Evolutionary conservation across 1,284 basidiomycete species (phyloP).

Genomic region (Marasmius tenuissimus): DNA sequence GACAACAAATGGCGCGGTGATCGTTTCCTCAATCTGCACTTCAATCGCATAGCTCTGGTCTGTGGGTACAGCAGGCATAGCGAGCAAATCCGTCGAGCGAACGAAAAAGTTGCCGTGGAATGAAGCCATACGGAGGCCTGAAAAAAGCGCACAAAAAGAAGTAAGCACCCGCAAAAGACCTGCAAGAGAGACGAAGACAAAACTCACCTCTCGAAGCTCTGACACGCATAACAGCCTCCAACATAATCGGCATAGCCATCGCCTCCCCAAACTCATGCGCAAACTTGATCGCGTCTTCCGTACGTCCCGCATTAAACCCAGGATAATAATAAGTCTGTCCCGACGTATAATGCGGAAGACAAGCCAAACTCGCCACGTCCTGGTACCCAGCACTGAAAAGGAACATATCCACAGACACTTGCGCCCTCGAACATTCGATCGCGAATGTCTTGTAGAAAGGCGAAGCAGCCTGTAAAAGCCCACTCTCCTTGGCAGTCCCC

Average conservation of each 20-base stretch:
- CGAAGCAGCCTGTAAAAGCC: slow-evolving; percentile 84
- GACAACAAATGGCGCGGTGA: slow-evolving; percentile 91
- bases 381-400: slow-evolving; percentile 92
- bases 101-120: slow-evolving; percentile 99
- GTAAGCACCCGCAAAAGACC: background rate
- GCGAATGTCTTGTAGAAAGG: slow-evolving; percentile 99
- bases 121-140: slow-evolving; percentile 91
- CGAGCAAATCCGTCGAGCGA: slow-evolving; percentile 94
- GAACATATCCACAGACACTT: slow-evolving; percentile 99
- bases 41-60: slow-evolving; percentile 98
- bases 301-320: slow-evolving; percentile 91
- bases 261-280: slow-evolving; percentile 96
- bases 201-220: slow-evolving; percentile 84
- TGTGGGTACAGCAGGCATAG: slow-evolving; percentile 94
- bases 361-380: slow-evolving; percentile 95
- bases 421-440: slow-evolving; percentile 96
- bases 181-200: background rate
- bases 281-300: slow-evolving; percentile 97
- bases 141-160: slow-evolving; percentile 9
- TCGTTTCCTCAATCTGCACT: slow-evolving; percentile 94
- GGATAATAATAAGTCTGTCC: slow-evolving; percentile 99
- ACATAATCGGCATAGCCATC: slow-evolving; percentile 90
- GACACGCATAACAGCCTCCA: slow-evolving; percentile 97
- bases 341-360: slow-evolving; percentile 95
- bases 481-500: slow-evolving; percentile 85